Conservation (phyloP, 768 basidiomycete genomes). For the Leucocoprinus birnbaumii region DNA sequence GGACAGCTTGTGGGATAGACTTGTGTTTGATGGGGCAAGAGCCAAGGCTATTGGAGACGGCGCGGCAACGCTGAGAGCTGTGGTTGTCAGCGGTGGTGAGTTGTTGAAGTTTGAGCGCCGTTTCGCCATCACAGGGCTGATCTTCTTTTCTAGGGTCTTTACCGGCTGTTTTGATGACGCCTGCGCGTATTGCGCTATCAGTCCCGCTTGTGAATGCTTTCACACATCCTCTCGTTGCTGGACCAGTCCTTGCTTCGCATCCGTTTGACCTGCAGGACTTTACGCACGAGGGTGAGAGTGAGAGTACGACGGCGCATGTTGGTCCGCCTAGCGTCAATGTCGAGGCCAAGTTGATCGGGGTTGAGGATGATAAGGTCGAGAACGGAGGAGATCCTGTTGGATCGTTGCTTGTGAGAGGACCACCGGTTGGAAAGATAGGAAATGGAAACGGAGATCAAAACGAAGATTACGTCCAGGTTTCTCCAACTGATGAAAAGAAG, state of each 20-base stretch:
- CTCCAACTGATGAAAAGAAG: conserved; percentile 13
- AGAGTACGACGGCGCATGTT: conserved; percentile 39
- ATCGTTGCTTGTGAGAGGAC: conserved; percentile 62
- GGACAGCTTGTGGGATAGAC: conserved; percentile 82
- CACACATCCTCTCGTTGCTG: conserved; percentile 61
- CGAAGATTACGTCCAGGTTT: conserved; percentile 32
- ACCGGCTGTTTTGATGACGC: conserved; percentile 46
- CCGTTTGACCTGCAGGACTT: conserved; percentile 84
- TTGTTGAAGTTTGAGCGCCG: conserved; percentile 6
- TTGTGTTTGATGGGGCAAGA: conserved; percentile 71
- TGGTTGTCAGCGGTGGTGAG: conserved; percentile 73
- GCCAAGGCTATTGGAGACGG: conserved; percentile 55
- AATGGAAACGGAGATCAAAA: conserved; percentile 29
- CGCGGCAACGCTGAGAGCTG: conserved; percentile 59
- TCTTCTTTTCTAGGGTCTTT: conserved; percentile 40
- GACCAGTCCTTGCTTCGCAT: conserved; percentile 80
- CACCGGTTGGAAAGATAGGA: conserved; percentile 60
- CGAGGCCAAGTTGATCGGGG: conserved; percentile 74
- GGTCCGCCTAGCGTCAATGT: conserved; percentile 87
- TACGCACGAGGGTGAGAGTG: conserved; percentile 29
- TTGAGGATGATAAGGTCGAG: conserved; percentile 66
- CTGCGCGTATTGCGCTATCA: conserved; percentile 72
- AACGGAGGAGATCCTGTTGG: conserved; percentile 66
- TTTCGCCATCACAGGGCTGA: background rate
- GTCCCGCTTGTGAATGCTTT: conserved; percentile 69